Evolutionary conservation across 176 grass and related monocot species (phyloP), one percentile per base, ranked within the genome.

Genomic region (Melocanna baccifera): DNA sequence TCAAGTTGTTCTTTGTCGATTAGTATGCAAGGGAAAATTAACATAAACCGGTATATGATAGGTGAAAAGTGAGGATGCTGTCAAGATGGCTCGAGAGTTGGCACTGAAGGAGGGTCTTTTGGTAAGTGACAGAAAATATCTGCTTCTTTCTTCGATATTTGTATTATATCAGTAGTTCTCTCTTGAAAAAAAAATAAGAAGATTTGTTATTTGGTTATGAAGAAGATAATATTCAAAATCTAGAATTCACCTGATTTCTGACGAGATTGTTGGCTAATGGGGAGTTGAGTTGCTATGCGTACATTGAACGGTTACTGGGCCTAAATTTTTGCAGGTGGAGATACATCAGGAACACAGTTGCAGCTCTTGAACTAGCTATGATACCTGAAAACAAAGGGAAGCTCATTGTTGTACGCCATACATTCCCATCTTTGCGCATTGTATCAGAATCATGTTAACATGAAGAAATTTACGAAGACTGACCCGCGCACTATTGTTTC

Each of bases 261-360:
- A 76, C 30, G 19, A 48, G 4, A 48, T 6, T 48, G 25, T 48
- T 67, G 25, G 6, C 0, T 53, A 42, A 72, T 72, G 14, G 72
- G 18, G 11, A 53, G 53, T 26, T 51, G 7, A 28, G 41, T 53
- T 19, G 71, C 19, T 57, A 41, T 5, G 8, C 13, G 66, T 56
- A 25, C 6, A 51, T 2, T 76, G 22, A n/a, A 73, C 8, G 73
- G 34, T 67, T 41, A 6, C 39, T 70, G 59, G 81, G 59, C 5
- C 36, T 37, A 30, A 65, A 64, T 76, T 75, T 79, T 77, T 74
- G 30, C 79, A 97, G 91, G 94, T 92, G 15, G 95, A 92, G 12
- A 97, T 97, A 92, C 92, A 71, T 97, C 95, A 13, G 95, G 95
- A 61, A 97, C 82, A 97, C 88, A 74, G 90, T 91, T 84, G 95